phyloP scores from a whole-genome alignment of 768 basidiomycete species.

The Rhodotorula babjevae region DNA sequence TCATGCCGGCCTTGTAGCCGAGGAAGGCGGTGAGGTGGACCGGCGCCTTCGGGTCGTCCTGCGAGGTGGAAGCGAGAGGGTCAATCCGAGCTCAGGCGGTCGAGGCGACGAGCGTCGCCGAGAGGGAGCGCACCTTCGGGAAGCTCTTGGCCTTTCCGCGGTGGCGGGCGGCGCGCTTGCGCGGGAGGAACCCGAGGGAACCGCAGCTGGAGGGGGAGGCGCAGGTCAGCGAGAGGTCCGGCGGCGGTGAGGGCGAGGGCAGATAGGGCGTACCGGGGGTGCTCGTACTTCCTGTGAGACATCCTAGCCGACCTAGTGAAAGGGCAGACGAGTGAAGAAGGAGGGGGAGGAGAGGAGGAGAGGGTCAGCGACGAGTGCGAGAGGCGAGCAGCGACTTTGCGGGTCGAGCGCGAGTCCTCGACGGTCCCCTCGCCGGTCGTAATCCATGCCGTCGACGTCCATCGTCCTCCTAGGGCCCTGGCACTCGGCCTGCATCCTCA shows the following conservation, averaged over 20 bases:
- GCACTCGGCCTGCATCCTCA: neutral
- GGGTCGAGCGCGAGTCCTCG: neutral
- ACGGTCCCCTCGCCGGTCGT: neutral
- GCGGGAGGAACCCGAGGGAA: slow-evolving; percentile 92
- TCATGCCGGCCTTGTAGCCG: slow-evolving; percentile 99
- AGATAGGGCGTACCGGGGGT: slow-evolving; percentile 36
- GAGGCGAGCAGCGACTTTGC: neutral
- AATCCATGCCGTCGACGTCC: too few species aligned
- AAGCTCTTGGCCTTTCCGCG: slow-evolving; percentile 99
- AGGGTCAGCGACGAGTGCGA: neutral
- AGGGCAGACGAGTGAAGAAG: neutral
- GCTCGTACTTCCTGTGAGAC: slow-evolving; percentile 42
- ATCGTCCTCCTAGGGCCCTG: neutral
- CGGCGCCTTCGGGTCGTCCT: slow-evolving; percentile 99
- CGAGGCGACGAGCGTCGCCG: too few species aligned
- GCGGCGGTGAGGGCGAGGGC: neutral
- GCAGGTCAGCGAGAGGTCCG: neutral
- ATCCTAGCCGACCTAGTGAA: slow-evolving; percentile 20
- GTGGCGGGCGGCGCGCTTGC: slow-evolving; percentile 93
- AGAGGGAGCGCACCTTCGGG: slow-evolving; percentile 68
- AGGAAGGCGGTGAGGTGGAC: slow-evolving; percentile 96
- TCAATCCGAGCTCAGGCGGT: slow-evolving; percentile 31
- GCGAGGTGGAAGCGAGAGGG: neutral
- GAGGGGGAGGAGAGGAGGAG: neutral
- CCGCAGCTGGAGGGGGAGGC: slow-evolving; percentile 51